Base-by-base conservation (phyloP, 257 asterid species). In the Jasminum sambac region DNA sequence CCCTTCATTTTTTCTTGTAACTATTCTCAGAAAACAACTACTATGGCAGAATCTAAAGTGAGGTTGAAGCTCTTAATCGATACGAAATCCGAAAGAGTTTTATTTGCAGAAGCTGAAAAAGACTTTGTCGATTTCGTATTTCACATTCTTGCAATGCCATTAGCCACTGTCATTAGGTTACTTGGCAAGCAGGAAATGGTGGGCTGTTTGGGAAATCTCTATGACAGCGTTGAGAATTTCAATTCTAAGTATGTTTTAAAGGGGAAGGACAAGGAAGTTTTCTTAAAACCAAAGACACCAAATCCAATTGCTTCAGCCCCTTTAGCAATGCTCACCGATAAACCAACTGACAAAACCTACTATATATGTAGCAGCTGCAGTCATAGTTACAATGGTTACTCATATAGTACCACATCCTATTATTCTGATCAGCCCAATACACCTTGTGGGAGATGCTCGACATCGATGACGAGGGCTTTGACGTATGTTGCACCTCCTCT, bases 11-110 rank as follows among this genome's bases (percentile, higher is more conserved):
- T n/a, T n/a, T n/a, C n/a, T n/a, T n/a, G n/a, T n/a, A n/a, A n/a
- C n/a, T n/a, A n/a, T n/a, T n/a, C n/a, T n/a, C n/a, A n/a, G n/a
- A n/a, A n/a, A 24, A 30, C 59, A 17, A 11, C 11, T 10, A 42
- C 5, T 42, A 50, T 48, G 42, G 42, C 30, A 43, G 11, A 57
- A 24, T 43, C 78, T 2, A 72, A 66, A n/a, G 9, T 72, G 60
- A 75, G 76, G 16, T n/a, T 83, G 80, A 83, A 75, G 63, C 82
- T 80, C 5, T 65, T 80, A 21, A 69, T 83, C 0, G 77, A 83
- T 36, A 62, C 77, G 17, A 44, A 79, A 26, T 30, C 36, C 57
- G 39, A 70, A 12, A 78, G 63, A 12, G 82, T 76, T 11, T 57
- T 78, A 6, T 78, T 76, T 11, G 84, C 86, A 0, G 86, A 78